phyloP scores from a whole-genome alignment of 805 yeast species.

The Groenewaldozyma salmanticensis region DNA sequence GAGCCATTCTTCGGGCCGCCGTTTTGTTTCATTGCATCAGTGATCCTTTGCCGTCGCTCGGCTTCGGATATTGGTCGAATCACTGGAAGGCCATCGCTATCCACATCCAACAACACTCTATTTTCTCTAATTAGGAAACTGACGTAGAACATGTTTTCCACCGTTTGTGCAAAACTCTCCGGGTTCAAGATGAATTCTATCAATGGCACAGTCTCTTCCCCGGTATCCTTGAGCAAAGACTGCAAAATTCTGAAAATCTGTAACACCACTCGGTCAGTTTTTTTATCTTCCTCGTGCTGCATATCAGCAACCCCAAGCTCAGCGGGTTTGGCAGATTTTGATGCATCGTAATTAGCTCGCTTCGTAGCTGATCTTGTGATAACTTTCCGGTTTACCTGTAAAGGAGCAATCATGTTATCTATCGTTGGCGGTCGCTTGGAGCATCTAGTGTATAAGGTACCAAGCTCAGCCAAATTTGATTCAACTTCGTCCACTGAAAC shows the following conservation, averaged over 20 bases:
- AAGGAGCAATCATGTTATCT: slow-evolving; percentile 64
- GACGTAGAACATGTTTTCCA: slow-evolving; percentile 76
- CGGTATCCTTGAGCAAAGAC: slow-evolving; percentile 23
- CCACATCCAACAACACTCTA: slow-evolving; percentile 44
- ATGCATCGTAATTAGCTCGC: not conserved
- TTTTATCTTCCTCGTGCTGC: slow-evolving; percentile 40
- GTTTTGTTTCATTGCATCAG: slow-evolving; percentile 14
- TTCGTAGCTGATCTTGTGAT: slow-evolving; percentile 3
- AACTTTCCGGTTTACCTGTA: slow-evolving; percentile 31
- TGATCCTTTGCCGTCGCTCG: slow-evolving; percentile 2
- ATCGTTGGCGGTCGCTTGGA: slow-evolving; percentile 40
- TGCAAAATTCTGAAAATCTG: slow-evolving; percentile 37
- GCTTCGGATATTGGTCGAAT: slow-evolving; percentile 10
- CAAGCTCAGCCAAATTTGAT: slow-evolving; percentile 2
- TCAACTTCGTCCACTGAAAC: not conserved
- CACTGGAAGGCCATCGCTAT: slow-evolving; percentile 24
- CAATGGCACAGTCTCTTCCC: slow-evolving; percentile 38
- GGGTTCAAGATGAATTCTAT: slow-evolving; percentile 69
- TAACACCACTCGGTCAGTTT: slow-evolving; percentile 51
- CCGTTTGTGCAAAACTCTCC: slow-evolving; percentile 59
- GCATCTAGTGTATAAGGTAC: slow-evolving; percentile 2
- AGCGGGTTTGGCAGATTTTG: slow-evolving; percentile 27
- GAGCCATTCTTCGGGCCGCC: not conserved
- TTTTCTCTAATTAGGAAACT: slow-evolving; percentile 76
- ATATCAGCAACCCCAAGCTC: slow-evolving; percentile 44